Conservation (phyloP, 805 yeast genomes). For the Vanderwaltozyma verrucispora region DNA sequence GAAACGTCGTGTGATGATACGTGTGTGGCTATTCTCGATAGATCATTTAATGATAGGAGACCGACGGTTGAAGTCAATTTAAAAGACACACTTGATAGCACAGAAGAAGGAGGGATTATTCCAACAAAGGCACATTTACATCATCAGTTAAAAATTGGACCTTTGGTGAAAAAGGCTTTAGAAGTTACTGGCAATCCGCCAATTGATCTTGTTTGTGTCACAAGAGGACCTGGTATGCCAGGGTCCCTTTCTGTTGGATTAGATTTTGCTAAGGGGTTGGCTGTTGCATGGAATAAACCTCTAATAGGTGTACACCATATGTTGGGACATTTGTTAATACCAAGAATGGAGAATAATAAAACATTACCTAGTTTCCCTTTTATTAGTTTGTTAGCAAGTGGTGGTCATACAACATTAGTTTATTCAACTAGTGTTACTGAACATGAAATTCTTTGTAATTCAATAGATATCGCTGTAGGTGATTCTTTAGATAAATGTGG, state of each 20-base stretch:
- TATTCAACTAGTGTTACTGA: conserved; percentile 45
- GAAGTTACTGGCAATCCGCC: conserved; percentile 2
- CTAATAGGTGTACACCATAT: conserved; percentile 90
- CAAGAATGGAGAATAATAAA: conserved; percentile 39
- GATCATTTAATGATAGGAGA: conserved; percentile 21
- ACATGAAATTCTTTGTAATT: conserved; percentile 66
- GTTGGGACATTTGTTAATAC: conserved; percentile 80
- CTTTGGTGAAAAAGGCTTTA: conserved; percentile 39
- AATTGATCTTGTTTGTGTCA: conserved; percentile 67
- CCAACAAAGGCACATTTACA: conserved; percentile 79
- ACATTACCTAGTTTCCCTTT: conserved; percentile 51
- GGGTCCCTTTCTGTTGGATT: conserved; percentile 79
- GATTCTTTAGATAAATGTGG: conserved; percentile 93
- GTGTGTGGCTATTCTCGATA: conserved; percentile 68
- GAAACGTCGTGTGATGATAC: conserved; percentile 96
- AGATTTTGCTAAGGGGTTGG: conserved; percentile 75
- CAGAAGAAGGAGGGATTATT: conserved; percentile 67
- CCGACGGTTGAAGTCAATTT: conserved; percentile 39
- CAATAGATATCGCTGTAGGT: conserved; percentile 85
- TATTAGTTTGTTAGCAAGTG: conserved; percentile 70
- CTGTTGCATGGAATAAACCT: conserved; percentile 69
- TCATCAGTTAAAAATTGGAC: conserved; percentile 53
- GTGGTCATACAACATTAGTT: conserved; percentile 92
- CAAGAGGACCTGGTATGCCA: conserved; percentile 95
- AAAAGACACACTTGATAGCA: conserved; percentile 58